These are phyloP conservation scores for Candolleomyces eurysporus DNA, from an alignment of 768 basidiomycete genomes.

Conservation along the genomic window DNA sequence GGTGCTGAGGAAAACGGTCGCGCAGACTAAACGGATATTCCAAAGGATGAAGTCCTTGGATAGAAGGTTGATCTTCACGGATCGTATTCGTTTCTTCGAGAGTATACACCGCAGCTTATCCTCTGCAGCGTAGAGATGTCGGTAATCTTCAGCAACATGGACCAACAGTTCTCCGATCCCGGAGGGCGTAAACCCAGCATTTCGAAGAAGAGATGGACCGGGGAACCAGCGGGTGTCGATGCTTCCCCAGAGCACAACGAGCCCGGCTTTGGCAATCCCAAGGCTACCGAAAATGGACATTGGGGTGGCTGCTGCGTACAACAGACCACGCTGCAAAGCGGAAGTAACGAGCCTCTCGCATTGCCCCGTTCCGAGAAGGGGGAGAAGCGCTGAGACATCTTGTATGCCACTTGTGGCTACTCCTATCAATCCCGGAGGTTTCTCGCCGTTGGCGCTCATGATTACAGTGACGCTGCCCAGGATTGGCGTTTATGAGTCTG, in stretches of 20 bases:
- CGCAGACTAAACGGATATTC: background rate
- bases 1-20: background rate
- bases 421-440: background rate
- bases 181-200: background rate
- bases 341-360: slow-evolving; percentile 19
- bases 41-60: background rate
- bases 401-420: slow-evolving; percentile 18
- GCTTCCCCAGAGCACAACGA: slow-evolving; percentile 13
- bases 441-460: background rate
- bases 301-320: slow-evolving; percentile 22
- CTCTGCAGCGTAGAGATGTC: background rate
- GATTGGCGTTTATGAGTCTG: too few species aligned
- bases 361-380: slow-evolving; percentile 22
- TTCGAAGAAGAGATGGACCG: background rate
- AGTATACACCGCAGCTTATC: background rate
- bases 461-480: too few species aligned
- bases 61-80: background rate
- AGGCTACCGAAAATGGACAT: slow-evolving; percentile 23
- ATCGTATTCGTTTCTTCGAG: background rate
- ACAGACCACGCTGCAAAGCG: slow-evolving; percentile 16
- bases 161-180: background rate
- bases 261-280: slow-evolving; percentile 17
- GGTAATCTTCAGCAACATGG: background rate
- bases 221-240: slow-evolving; percentile 1
- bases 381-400: slow-evolving; percentile 22